These are phyloP conservation scores for Botrytis aclada DNA, from an alignment of 2,329 filamentous ascomycete species.

Conservation along the genomic window DNA sequence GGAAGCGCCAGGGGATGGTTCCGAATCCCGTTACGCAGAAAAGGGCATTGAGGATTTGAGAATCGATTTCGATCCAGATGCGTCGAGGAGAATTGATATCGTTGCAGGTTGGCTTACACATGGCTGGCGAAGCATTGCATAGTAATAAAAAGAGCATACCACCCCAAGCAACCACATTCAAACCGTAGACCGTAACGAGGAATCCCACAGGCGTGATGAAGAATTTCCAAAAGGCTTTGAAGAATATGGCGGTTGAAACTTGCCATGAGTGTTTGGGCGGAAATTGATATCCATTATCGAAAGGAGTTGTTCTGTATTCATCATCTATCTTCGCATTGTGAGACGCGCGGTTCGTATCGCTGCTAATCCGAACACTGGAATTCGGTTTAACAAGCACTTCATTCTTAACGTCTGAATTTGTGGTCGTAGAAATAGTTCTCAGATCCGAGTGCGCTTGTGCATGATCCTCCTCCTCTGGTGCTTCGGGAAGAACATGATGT, in stretches of 20 bases:
- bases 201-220: conserved; percentile 73
- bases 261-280: conserved; percentile 59
- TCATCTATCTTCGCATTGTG: conserved; percentile 22
- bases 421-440: background rate
- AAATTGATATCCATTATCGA: conserved; percentile 64
- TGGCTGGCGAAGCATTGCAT: conserved; percentile 68
- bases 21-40: conserved; percentile 89
- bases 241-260: conserved; percentile 55
- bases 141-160: conserved; percentile 87
- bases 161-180: conserved; percentile 85
- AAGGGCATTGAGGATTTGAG: conserved; percentile 76
- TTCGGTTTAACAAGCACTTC: background rate
- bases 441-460: background rate
- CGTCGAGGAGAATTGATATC: conserved; percentile 72
- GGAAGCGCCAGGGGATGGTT: conserved; percentile 77
- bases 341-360: conserved; percentile 27
- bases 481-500: conserved; percentile 29
- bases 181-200: conserved; percentile 71
- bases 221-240: conserved; percentile 67
- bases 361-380: conserved; percentile 21
- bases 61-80: conserved; percentile 82
- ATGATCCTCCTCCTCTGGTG: conserved; percentile 25
- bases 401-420: background rate
- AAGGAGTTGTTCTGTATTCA: conserved; percentile 40
- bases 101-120: conserved; percentile 69